Evolutionary conservation across 345 rosid species (phyloP).

Genomic region (Brassica carinata): DNA sequence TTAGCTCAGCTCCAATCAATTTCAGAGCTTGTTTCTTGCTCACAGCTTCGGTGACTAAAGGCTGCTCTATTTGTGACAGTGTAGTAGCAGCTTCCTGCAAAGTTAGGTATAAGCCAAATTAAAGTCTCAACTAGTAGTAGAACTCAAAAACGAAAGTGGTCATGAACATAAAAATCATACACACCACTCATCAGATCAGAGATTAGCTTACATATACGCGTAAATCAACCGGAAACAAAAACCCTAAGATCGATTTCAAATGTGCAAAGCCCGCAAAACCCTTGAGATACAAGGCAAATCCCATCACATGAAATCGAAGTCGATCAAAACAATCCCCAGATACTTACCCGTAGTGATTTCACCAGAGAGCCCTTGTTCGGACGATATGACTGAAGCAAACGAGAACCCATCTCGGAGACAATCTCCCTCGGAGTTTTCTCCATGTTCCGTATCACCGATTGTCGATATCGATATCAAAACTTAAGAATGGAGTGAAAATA

Average conservation of each 20-base stretch:
- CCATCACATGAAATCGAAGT: neutral
- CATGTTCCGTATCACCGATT: conserved; percentile 39
- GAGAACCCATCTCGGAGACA: conserved; percentile 59
- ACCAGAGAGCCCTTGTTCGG: conserved; percentile 69
- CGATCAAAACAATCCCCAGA: neutral
- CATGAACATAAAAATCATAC: no score
- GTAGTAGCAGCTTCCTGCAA: conserved; percentile 68
- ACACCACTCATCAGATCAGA: no score
- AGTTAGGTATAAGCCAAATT: no score
- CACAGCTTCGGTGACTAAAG: conserved; percentile 43
- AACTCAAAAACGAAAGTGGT: no score
- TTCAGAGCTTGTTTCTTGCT: conserved; percentile 40
- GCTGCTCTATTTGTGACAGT: conserved; percentile 70
- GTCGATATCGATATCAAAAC: neutral
- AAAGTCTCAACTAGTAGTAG: no score
- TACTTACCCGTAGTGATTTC: conserved; percentile 62
- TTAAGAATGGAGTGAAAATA: no score
- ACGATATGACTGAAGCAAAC: conserved; percentile 58
- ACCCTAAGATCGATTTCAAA: neutral
- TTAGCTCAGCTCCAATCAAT: conserved; percentile 48
- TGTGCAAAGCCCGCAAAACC: no score
- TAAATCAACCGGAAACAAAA: neutral
- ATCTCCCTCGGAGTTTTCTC: conserved; percentile 52
- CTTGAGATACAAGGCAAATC: no score
- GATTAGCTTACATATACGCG: no score